A percentile compares a stretch with the other conserved stretches of the same genome.
Evolutionary conservation across 768 basidiomycete species (phyloP).

Genomic region (Coprinellus aureogranulatus): DNA sequence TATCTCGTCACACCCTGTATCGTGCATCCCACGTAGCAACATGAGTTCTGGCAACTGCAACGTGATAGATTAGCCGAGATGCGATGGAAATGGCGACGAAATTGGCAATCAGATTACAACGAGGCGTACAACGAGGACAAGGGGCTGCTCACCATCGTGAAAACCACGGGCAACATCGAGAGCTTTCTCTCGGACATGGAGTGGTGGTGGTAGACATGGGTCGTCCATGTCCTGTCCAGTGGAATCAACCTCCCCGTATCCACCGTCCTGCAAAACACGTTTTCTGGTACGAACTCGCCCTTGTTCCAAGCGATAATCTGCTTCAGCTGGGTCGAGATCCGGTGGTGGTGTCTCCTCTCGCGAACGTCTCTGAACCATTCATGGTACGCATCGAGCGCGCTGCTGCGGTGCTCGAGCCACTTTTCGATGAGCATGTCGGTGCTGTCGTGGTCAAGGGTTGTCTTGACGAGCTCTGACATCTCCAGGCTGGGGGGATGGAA

Average conservation of each 20-base stretch:
- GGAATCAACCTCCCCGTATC: conserved; percentile 77
- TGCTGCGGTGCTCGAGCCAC: conserved; percentile 72
- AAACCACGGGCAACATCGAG: conserved; percentile 78
- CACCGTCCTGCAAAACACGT: conserved; percentile 75
- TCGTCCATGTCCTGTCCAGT: conserved; percentile 79
- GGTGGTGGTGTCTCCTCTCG: conserved; percentile 57
- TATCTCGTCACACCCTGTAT: conserved; percentile 74
- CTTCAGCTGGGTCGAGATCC: conserved; percentile 39
- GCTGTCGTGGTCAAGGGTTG: conserved; percentile 71
- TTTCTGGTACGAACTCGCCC: conserved; percentile 75
- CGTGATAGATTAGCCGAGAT: conserved; percentile 1
- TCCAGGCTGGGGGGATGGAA: conserved; percentile 63
- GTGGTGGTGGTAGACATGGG: conserved; percentile 75
- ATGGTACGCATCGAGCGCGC: conserved; percentile 64
- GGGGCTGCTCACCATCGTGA: conserved; percentile 61
- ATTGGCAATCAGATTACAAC: not conserved
- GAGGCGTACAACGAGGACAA: conserved; percentile 4
- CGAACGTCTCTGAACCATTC: conserved; percentile 75
- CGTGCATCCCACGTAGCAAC: conserved; percentile 79
- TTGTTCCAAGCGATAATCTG: conserved; percentile 62
- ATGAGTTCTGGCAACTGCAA: conserved; percentile 72
- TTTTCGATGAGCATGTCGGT: conserved; percentile 80
- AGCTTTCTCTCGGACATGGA: conserved; percentile 71
- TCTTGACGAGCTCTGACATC: conserved; percentile 78
- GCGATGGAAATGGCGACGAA: not conserved